Evolutionary conservation across 2,329 filamentous ascomycete genomes (phyloP), one percentile per base, ranked within the genome.

Genomic region (Aspergillus brasiliensis): DNA sequence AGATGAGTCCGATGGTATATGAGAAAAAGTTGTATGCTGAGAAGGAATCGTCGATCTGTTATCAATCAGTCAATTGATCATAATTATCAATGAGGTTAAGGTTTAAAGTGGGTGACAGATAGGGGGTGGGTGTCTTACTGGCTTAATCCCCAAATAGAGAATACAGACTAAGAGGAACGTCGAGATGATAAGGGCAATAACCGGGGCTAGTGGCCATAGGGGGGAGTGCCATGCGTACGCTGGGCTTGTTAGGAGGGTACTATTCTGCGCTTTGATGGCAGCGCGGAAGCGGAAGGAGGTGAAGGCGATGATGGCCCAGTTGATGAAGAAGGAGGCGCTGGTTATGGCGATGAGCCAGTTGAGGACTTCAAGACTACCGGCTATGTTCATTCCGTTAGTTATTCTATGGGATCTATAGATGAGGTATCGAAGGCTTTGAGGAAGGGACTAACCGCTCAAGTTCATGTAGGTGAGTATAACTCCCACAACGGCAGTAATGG

Each of bases 301-400:
- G 57, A 74, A 65, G 10, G 67, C 56, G 42, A 77, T 71, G 21
- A 77, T 69, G 27, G 74, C 63, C 72, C 74, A 77, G 53, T 70
- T 70, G 60, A 65, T 68, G 61, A 76, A 76, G 62, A 67, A 74
- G 4, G 67, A 67, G 1, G 74, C 65, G 27, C 69, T 73, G 7
- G 73, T 69, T 55, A 77, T 73, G 48, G 48, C 19, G 21, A 62
- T 59, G 11, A 59, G 46, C 57, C 57, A 62, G 15, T 59, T 62
- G 2, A 62, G 49, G 10, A 59, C 53, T 15, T 62, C 48, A 13
- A 49, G 49, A 8, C 57, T 53, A n/a, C 52, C 49, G 8, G 40
- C 60, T 62, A 21, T 56, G 5, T 0, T 34, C 1, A 5, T 5
- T 6, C 6, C 11, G 4, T 34, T 34, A 34, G 31, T 34, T 13